Evolutionary conservation across 257 asterid species (phyloP).

Genomic region (Lycium ferocissimum): DNA sequence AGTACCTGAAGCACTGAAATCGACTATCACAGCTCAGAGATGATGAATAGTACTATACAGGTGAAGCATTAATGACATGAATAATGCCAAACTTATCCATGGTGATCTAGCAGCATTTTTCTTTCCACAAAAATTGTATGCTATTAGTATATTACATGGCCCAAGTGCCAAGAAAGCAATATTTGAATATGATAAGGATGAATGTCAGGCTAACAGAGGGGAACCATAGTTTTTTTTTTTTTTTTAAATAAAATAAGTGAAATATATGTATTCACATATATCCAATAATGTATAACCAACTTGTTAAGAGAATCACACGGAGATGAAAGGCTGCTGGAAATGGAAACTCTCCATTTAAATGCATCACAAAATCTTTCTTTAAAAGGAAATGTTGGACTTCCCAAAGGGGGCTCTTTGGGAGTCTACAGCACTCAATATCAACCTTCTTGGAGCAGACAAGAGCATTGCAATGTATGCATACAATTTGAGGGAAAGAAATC

Average conservation of each 20-base stretch:
- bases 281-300: neutral
- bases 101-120: neutral
- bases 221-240: neutral
- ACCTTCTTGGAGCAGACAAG: neutral
- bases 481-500: slow-evolving; percentile 5
- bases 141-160: neutral
- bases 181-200: neutral
- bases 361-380: neutral
- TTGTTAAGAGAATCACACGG: neutral
- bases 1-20: slow-evolving; percentile 82
- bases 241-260: neutral
- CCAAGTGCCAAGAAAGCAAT: neutral
- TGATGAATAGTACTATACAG: neutral
- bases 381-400: neutral
- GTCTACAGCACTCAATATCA: neutral
- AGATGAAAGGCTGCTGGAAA: neutral
- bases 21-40: slow-evolving; percentile 37
- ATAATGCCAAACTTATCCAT: slow-evolving; percentile 2
- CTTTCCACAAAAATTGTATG: neutral
- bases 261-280: neutral
- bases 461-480: neutral
- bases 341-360: neutral
- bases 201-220: neutral
- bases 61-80: slow-evolving; percentile 22
- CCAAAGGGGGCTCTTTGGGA: neutral